Base-by-base conservation (phyloP, 768 basidiomycete genomes). In the Auricularia cornea region DNA sequence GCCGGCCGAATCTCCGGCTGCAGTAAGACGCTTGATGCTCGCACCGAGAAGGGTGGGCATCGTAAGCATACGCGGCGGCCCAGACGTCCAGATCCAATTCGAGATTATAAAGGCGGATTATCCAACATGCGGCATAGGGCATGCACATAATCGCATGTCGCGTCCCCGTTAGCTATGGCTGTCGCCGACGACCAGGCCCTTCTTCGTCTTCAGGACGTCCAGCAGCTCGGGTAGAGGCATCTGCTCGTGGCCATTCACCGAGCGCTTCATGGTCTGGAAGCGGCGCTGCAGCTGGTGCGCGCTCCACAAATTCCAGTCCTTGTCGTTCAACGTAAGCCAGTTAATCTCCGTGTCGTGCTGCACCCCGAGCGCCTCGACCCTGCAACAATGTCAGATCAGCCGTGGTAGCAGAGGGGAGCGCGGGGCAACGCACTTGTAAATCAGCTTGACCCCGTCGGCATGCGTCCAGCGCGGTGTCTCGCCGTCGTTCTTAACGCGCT, bases 291-390 rank as follows among this genome's bases (percentile, higher is more conserved):
- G 76, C 16, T 82, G 79, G 69, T 93, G 91, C 0, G 89, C 84
- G 71, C 90, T 92, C 89, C 89, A 92, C 10, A 90, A 70, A 68
- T 92, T 90, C 90, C 90, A 92, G 63, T 86, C 79, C 18, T 83
- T 70, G 71, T 94, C 91, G 1, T 83, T 76, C 12, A 93, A 77
- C 20, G 80, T 80, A 70, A 90, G 90, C 92, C 91, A 94, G 68
- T 90, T 87, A 56, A 94, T 88, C 70, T 93, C 92, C 31, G 84
- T 87, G 68, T 94, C 91, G 68, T 92, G 86, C 52, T 81, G 79
- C 60, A 92, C 88, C 63, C 86, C 81, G 57, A 92, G 72, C 0
- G 88, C 84, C 69, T 87, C 88, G 59, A 94, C 78, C 72, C 91
- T 93, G 68, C 41, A 60, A 6, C 54, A 51, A 6, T 18, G 48